Evolutionary conservation across 768 basidiomycete genomes (phyloP).

Genomic region (Ephemerocybe angulata): DNA sequence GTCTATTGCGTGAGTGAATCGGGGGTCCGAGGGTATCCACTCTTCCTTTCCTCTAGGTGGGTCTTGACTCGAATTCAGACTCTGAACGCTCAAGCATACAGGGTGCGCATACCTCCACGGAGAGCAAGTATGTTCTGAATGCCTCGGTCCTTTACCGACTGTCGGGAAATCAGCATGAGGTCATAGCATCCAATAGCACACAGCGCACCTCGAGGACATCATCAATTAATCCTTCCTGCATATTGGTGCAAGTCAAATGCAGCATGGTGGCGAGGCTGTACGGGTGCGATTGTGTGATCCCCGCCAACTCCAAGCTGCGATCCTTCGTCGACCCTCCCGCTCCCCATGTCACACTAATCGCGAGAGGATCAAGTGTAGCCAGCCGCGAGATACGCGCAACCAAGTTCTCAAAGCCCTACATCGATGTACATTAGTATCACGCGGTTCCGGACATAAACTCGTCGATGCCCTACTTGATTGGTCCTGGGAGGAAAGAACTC

Average conservation of each 20-base stretch:
- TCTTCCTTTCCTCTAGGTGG: slow-evolving; percentile 92
- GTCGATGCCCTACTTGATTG: slow-evolving; percentile 54
- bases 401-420: slow-evolving; percentile 87
- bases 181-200: slow-evolving; percentile 1
- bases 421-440: slow-evolving; percentile 6
- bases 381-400: slow-evolving; percentile 83
- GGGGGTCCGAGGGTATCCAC: slow-evolving; percentile 82
- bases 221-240: slow-evolving; percentile 86
- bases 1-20: slow-evolving; percentile 81
- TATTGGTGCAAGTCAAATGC: slow-evolving; percentile 97
- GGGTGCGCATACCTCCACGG: slow-evolving; percentile 66
- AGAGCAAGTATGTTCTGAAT: slow-evolving; percentile 90
- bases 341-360: slow-evolving; percentile 95
- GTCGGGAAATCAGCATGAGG: neutral
- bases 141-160: slow-evolving; percentile 78
- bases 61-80: slow-evolving; percentile 45
- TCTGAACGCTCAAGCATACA: neutral
- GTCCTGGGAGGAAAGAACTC: slow-evolving; percentile 98
- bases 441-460: neutral
- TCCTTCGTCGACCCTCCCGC: slow-evolving; percentile 92
- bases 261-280: slow-evolving; percentile 83
- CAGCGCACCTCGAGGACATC: slow-evolving; percentile 67
- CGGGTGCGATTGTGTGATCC: slow-evolving; percentile 58
- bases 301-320: slow-evolving; percentile 82
- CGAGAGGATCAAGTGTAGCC: slow-evolving; percentile 71